Base-by-base conservation (phyloP, 306 rosid species). In the Canavalia ensiformis region DNA sequence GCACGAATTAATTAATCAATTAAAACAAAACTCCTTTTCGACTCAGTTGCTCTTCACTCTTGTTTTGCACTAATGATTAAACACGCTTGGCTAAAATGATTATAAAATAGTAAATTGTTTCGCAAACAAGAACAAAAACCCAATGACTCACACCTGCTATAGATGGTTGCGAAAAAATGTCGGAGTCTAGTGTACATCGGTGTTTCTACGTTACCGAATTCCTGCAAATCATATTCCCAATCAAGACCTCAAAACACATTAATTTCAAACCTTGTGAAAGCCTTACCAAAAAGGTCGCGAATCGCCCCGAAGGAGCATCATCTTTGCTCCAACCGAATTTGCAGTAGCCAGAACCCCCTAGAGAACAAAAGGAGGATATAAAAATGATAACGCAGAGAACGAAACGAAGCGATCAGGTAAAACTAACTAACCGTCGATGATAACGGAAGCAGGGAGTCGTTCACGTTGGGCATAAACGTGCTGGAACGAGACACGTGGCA, bases 341-440 rank as follows among this genome's bases (percentile, higher is more conserved):
- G 90, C 96, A 93, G 81, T 91, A 93, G 80, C 97, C 97, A 87
- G 97, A 93, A 41, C 97, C 97, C 74, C 96, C 96, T 93, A 63
- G 29, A 49, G 76, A 77, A 68, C 49, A 67, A 52, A n/a, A 42
- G 44, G 46, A 50, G 34, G 12, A 42, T 4, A 29, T 8, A 9
- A 11, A 25, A 39, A 30, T 18, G 25, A 66, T 35, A 65, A 33
- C 9, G 4, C 30, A 13, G 12, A 25, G 2, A 37, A 52, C 8
- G 52, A 13, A 66, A 28, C 0, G 28, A 18, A n/a, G 39, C 33
- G 0, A 57, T 35, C 0, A 18, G 3, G n/a, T 35, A 34, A 18
- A 4, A 0, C 4, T 5, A 5, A 71, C 85, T 76, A 63, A 93
- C 97, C 97, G 59, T 93, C 97, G 13, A 93, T 93, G 57, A 93